phyloP scores from a whole-genome alignment of 805 yeast species.

The Pichia pseudocactophila region DNA sequence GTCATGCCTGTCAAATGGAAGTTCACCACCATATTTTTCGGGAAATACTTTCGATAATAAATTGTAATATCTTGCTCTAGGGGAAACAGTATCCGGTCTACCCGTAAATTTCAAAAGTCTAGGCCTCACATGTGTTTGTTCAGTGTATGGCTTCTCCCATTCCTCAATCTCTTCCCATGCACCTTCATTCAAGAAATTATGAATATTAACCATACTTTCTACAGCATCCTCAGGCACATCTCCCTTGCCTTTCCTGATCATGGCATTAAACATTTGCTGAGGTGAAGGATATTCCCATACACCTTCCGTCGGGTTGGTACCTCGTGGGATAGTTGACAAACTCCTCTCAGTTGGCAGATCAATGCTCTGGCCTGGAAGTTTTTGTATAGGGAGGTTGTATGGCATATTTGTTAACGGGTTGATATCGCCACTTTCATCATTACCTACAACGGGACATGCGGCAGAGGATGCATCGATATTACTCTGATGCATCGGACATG shows the following conservation, averaged over 20 bases:
- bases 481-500: slow-evolving; percentile 8
- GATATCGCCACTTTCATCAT: slow-evolving; percentile 30
- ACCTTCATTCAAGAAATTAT: slow-evolving; percentile 91
- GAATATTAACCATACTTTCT: slow-evolving; percentile 94
- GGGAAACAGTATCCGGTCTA: slow-evolving; percentile 78
- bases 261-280: slow-evolving; percentile 97
- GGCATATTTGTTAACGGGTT: slow-evolving; percentile 94
- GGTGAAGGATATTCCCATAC: slow-evolving; percentile 99
- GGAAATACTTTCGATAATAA: slow-evolving; percentile 66
- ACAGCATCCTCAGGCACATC: slow-evolving; percentile 93
- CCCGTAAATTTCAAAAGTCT: slow-evolving; percentile 84
- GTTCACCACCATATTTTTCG: slow-evolving; percentile 55
- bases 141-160: slow-evolving; percentile 79
- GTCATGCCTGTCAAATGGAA: slow-evolving; percentile 97
- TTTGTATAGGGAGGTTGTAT: slow-evolving; percentile 48
- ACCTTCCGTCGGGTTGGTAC: slow-evolving; percentile 53
- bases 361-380: slow-evolving; percentile 72
- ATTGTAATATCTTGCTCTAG: slow-evolving; percentile 70
- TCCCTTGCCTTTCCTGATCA: slow-evolving; percentile 89
- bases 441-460: slow-evolving; percentile 27
- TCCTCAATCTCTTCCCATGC: slow-evolving; percentile 92
- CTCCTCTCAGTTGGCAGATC: slow-evolving; percentile 79
- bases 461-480: not conserved
- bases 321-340: slow-evolving; percentile 79
- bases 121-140: slow-evolving; percentile 49